A percentile compares a stretch with the other conserved stretches of the same genome.
Conservation (phyloP, 2,329 filamentous ascomycete species). For the Mycosphaerella arachidis region DNA sequence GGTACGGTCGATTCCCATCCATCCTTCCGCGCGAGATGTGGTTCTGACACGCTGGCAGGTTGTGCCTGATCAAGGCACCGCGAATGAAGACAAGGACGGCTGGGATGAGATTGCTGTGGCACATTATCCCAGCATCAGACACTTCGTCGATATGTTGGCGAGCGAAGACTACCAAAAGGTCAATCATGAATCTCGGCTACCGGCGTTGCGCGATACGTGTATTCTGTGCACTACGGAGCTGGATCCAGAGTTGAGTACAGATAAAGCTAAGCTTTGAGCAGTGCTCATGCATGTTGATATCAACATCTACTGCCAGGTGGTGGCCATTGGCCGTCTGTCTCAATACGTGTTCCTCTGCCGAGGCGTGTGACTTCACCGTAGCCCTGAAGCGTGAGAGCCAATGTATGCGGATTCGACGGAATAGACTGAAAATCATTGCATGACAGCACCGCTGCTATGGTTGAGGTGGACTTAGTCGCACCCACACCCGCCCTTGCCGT, state of each 20-base stretch:
- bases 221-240: conserved; percentile 36
- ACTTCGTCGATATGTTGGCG: conserved; percentile 59
- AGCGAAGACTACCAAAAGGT: conserved; percentile 56
- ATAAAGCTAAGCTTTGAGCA: conserved; percentile 18
- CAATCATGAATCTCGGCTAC: conserved; percentile 51
- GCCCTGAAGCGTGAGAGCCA: too few relatives aligned
- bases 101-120: conserved; percentile 64
- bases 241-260: conserved; percentile 23
- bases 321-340: too few relatives aligned
- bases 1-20: background rate
- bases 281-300: background rate
- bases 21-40: background rate
- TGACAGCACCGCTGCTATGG: too few relatives aligned
- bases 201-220: conserved; percentile 36
- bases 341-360: too few relatives aligned
- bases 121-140: conserved; percentile 59
- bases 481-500: conserved; percentile 32
- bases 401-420: too few relatives aligned
- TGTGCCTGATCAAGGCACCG: conserved; percentile 34
- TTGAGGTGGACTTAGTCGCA: conserved; percentile 22
- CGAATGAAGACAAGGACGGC: conserved; percentile 23
- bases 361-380: too few relatives aligned
- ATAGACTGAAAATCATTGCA: too few relatives aligned
- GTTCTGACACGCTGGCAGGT: conserved; percentile 31
- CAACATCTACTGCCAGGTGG: too few relatives aligned